Percentiles rank a stretch among this genome's conserved stretches.
These are phyloP conservation scores for Geopyxis carbonaria DNA, from an alignment of 495 filamentous ascomycete genomes.

Conservation along the genomic window DNA sequence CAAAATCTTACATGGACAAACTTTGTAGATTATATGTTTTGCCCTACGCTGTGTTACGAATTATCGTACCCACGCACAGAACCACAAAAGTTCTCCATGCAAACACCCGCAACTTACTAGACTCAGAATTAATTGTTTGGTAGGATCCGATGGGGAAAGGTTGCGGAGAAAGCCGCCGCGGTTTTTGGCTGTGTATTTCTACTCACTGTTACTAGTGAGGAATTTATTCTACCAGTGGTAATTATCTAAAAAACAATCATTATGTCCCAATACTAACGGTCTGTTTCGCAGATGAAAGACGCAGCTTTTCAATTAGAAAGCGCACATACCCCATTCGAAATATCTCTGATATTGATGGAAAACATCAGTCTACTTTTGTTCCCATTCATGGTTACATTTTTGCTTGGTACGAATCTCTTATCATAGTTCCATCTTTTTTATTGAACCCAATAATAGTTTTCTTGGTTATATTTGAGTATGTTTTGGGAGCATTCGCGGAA, in stretches of 20 bases:
- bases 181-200: constrained; percentile 95
- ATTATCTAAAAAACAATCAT: not conserved
- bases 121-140: not conserved
- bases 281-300: constrained; percentile 34
- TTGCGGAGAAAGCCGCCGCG: constrained; percentile 71
- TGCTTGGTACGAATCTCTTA: constrained; percentile 34
- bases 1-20: constrained; percentile 68
- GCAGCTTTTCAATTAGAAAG: constrained; percentile 48
- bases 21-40: constrained; percentile 74
- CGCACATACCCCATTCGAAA: constrained; percentile 43
- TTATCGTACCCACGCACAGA: constrained; percentile 80
- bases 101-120: not conserved
- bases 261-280: not conserved
- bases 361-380: constrained; percentile 88
- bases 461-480: constrained; percentile 92
- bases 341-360: constrained; percentile 64
- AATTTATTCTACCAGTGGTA: constrained; percentile 86
- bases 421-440: not conserved
- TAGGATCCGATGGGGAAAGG: constrained; percentile 57
- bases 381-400: constrained; percentile 91
- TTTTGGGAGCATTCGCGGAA: constrained; percentile 86
- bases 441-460: constrained; percentile 39
- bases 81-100: not conserved
- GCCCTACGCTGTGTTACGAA: constrained; percentile 94
- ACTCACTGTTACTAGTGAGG: constrained; percentile 74